Base-by-base conservation (phyloP, 768 basidiomycete species). In the Suillus decipiens region DNA sequence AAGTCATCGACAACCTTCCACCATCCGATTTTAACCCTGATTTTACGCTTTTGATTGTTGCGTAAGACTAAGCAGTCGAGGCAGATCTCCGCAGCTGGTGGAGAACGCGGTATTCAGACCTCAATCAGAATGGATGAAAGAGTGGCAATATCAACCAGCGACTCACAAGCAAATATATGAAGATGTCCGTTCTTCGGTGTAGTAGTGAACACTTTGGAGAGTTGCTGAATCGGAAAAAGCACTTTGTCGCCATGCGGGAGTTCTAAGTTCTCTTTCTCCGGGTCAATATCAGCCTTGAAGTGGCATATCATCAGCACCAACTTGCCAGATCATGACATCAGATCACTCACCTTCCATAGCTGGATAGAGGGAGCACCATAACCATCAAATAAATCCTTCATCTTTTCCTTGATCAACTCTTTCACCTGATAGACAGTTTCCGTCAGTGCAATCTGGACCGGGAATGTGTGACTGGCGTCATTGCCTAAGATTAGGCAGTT, bases 351-450 rank as follows among this genome's bases (percentile, higher is more conserved):
- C 1, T 48, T 24, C 47, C 47, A 48, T 48, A 28, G 47, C 47
- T 2, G 24, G 47, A 48, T 22, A 48, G 1, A 1, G 7, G 14
- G 0, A 7, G 14, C 47, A 24, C 6, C 24, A 5, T 24, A 12
- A 3, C 2, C 24, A 6, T 3, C 0, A 5, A 48, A 28, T 28
- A 5, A 0, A 2, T 22, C 4, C 11, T 14, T 24, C 1, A 2
- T 47, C 12, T 7, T 14, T 24, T 3, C 2, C 6, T 24, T 48
- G 22, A 48, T 48, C 1, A 11, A 6, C 5, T 15, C 11, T 24
- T 5, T 24, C 12, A 48, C 6, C 22, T 24, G 0, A 22, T 2
- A 3, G 5, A 45, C n/a, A 12, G 10, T 3, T 1, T n/a, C 2
- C n/a, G n/a, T 11, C 43, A 0, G 1, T 12, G 8, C 10, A 45